Evolutionary conservation across 2,329 filamentous ascomycete species (phyloP), one percentile per base, ranked within the genome.

Genomic region (Aspergillus vadensis): DNA sequence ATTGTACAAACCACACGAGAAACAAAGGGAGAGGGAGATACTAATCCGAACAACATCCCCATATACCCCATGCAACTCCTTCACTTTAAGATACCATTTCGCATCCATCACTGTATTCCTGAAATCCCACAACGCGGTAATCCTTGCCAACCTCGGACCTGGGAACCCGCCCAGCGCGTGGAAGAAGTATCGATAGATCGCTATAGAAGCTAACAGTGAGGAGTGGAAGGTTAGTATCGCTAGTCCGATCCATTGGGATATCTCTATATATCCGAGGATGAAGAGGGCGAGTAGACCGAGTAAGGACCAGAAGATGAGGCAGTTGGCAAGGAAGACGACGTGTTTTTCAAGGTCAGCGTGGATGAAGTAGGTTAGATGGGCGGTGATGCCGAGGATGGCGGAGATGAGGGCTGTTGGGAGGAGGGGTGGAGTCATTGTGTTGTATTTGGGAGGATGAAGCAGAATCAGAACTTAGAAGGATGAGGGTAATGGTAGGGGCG

Each of bases 31-130:
- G 32, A 32, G 23, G 32, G 1, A 25, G 43, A 47, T 63, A 63
- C 60, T 56, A 19, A 63, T 63, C 48, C 57, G 58, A 8, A 60
- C 60, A 17, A 62, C 27, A 25, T 55, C 53, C 7, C 60, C 60
- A 32, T 59, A 57, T 14, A 56, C 32, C 7, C 27, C 10, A 59
- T 62, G 60, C 21, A 63, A 50, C 6, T 55, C 27, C 19, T 55
- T 49, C 7, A 63, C 57, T 5, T 44, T 32, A 2, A 60, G n/a
- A 39, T 58, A 50, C 57, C 53, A 63, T 47, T 55, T 53, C 8
- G 58, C 57, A 3, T 60, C 38, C 15, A 55, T 9, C 10, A 51
- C 57, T 7, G 51, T 55, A 6, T 25, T 14, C 15, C 30, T 41
- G 10, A 52, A 6, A 5, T 38, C 38, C 60, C 57, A 63, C 1